Evolutionary conservation across 2,329 filamentous ascomycete genomes (phyloP).

Genomic region (Leptodontidium sp.): DNA sequence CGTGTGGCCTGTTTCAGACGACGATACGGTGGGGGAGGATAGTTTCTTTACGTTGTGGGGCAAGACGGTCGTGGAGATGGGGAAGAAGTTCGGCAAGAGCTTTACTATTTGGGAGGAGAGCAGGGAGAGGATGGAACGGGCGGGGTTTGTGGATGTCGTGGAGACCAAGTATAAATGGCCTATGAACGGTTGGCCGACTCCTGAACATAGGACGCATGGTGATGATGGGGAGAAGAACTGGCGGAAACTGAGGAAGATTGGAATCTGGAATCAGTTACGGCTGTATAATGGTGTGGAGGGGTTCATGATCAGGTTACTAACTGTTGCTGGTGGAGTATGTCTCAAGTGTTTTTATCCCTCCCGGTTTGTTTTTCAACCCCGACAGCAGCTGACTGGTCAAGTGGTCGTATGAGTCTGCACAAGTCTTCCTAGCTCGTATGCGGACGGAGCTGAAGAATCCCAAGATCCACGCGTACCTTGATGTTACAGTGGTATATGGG

Average conservation of each 20-base stretch:
- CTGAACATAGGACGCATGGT: conserved; percentile 26
- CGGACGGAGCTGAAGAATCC: conserved; percentile 34
- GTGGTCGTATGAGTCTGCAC: conserved; percentile 37
- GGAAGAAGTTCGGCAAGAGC: conserved; percentile 47
- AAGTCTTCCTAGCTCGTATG: conserved; percentile 34
- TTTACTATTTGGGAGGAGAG: conserved; percentile 53
- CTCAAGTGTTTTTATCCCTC: too few species aligned
- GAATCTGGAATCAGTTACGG: conserved; percentile 37
- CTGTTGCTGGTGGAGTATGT: conserved; percentile 34
- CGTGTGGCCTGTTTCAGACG: conserved; percentile 47
- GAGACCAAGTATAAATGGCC: conserved; percentile 42
- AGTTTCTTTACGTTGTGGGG: conserved; percentile 37
- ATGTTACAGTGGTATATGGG: conserved; percentile 33
- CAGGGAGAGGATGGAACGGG: conserved; percentile 49
- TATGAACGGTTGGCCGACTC: conserved; percentile 39
- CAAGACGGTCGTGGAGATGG: conserved; percentile 50
- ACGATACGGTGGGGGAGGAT: conserved; percentile 48
- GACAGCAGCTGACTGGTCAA: conserved; percentile 3
- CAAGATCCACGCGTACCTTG: conserved; percentile 35
- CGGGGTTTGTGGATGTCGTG: conserved; percentile 43
- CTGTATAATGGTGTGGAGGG: conserved; percentile 34
- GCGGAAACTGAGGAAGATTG: conserved; percentile 34
- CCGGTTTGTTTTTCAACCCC: too few species aligned
- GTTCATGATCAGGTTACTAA: conserved; percentile 37
- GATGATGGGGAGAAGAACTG: conserved; percentile 32